phyloP scores from a whole-genome alignment of 1,139 yeast species.

The Taphrina sp. region DNA sequence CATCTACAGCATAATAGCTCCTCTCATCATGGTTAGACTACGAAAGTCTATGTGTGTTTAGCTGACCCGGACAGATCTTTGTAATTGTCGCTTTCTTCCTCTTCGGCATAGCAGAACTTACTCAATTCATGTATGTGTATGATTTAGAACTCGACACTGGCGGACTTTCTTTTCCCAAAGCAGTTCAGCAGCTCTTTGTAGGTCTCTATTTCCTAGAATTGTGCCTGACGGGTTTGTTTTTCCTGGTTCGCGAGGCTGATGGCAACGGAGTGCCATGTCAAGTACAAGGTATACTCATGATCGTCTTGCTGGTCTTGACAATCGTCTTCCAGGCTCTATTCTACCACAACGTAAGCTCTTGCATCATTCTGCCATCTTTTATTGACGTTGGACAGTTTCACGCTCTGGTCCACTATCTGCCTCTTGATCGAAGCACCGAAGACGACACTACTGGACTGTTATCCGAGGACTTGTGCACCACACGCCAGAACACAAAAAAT shows the following conservation, averaged over 20 bases:
- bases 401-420: constrained; percentile 10
- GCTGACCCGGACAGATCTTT: constrained; percentile 45
- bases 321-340: constrained; percentile 63
- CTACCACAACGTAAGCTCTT: constrained; percentile 45
- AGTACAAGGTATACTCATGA: constrained; percentile 52
- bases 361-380: too few relatives aligned
- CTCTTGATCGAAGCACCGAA: neutral
- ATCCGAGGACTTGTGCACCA: neutral
- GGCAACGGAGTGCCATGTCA: constrained; percentile 37
- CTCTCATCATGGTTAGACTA: constrained; percentile 56
- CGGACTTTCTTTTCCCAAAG: constrained; percentile 84
- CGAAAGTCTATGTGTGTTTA: neutral
- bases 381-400: neutral
- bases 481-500: neutral
- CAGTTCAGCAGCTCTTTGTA: constrained; percentile 79
- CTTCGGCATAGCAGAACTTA: constrained; percentile 72
- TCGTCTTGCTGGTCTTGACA: constrained; percentile 64
- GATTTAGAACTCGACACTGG: constrained; percentile 68
- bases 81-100: constrained; percentile 66
- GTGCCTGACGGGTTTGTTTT: constrained; percentile 81
- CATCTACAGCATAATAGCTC: constrained; percentile 79
- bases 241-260: constrained; percentile 53
- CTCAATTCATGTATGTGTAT: constrained; percentile 73
- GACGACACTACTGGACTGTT: neutral
- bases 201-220: constrained; percentile 86